phyloP scores from a whole-genome alignment of 768 basidiomycete genomes.

The Collybiopsis luxurians region DNA sequence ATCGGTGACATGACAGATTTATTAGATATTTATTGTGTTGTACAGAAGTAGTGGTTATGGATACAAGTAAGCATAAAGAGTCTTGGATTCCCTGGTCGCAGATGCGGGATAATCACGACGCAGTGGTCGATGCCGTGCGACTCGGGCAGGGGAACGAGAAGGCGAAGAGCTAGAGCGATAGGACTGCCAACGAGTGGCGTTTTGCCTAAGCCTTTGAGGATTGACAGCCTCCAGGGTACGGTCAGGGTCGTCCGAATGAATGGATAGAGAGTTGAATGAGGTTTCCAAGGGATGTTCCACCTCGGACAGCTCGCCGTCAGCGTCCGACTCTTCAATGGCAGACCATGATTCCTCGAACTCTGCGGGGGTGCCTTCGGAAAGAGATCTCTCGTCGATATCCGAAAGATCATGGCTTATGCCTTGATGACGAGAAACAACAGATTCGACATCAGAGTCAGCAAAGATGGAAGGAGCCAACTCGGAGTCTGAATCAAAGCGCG shows the following conservation, averaged over 20 bases:
- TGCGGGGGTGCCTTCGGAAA: constrained; percentile 3
- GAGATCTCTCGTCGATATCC: constrained; percentile 22
- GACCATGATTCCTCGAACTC: constrained; percentile 34
- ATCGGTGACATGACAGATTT: no score
- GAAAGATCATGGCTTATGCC: constrained; percentile 10
- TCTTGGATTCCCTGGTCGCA: background rate
- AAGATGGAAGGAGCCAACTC: constrained; percentile 52
- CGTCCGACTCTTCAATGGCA: constrained; percentile 27
- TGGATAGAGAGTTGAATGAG: constrained; percentile 31
- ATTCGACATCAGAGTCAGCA: constrained; percentile 40
- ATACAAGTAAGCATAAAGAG: constrained; percentile 47
- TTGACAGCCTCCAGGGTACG: constrained; percentile 9
- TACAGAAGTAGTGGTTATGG: constrained; percentile 26
- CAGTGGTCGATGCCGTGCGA: constrained; percentile 24
- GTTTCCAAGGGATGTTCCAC: constrained; percentile 26
- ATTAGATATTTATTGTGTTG: background rate
- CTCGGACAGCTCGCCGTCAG: constrained; percentile 26
- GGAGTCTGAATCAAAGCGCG: constrained; percentile 48
- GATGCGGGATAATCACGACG: constrained; percentile 7
- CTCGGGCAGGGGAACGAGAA: constrained; percentile 49
- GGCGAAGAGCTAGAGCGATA: constrained; percentile 48
- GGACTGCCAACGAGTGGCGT: constrained; percentile 12
- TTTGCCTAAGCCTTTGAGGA: background rate
- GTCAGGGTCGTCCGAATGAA: constrained; percentile 15
- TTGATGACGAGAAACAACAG: background rate